Evolutionary conservation across 257 asterid species (phyloP).

Genomic region (Phtheirospermum japonicum): DNA sequence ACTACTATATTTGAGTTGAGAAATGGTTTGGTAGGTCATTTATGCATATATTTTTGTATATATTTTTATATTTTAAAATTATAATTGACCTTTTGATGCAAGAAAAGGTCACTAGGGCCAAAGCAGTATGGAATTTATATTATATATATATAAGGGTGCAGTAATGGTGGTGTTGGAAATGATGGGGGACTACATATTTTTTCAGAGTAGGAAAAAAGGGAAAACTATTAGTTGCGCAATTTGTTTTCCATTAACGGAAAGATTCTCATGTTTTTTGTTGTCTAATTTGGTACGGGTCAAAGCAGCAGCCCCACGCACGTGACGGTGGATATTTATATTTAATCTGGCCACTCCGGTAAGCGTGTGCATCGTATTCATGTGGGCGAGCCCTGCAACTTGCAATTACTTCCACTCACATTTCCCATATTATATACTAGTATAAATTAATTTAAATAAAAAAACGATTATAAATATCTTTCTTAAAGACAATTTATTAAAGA

Average conservation of each 20-base stretch:
- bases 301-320: neutral
- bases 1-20: neutral
- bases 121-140: too few species aligned
- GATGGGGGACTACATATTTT: slow-evolving; percentile 31
- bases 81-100: slow-evolving; percentile 29
- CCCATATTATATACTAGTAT: too few species aligned
- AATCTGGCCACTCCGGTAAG: slow-evolving; percentile 37
- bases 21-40: neutral
- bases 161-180: slow-evolving; percentile 26
- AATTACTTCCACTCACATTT: slow-evolving; percentile 14
- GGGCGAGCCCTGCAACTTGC: slow-evolving; percentile 35
- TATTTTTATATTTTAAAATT: neutral
- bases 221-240: slow-evolving; percentile 23
- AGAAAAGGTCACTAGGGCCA: slow-evolving; percentile 32
- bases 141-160: neutral
- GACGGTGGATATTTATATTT: too few species aligned
- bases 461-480: too few species aligned
- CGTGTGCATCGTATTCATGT: slow-evolving; percentile 48
- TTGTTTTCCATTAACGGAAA: slow-evolving; percentile 56
- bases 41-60: too few species aligned
- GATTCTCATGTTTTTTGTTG: slow-evolving; percentile 37
- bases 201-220: neutral
- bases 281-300: slow-evolving; percentile 29
- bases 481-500: too few species aligned
- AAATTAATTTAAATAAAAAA: too few species aligned